Conservation (phyloP, 225 moss, liverwort and hornwort species). For the Marchantia paleacea region DNA sequence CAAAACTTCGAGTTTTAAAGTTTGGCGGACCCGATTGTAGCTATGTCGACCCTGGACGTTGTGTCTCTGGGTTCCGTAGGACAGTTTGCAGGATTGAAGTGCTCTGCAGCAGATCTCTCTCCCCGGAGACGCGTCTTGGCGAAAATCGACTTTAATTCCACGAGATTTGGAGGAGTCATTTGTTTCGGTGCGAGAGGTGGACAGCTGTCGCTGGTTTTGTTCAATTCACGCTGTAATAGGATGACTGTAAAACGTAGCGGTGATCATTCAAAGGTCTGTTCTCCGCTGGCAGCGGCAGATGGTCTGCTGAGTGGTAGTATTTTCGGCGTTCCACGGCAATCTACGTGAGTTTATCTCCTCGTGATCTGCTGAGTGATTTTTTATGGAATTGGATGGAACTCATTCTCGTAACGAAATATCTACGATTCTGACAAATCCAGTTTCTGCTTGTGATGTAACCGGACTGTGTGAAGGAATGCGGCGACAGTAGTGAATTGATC, state of each 20-base stretch:
- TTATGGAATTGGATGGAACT: no score
- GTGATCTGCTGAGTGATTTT: background rate
- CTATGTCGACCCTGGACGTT: conserved; percentile 13
- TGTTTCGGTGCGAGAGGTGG: background rate
- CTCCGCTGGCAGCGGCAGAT: conserved; percentile 11
- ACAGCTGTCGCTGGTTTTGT: background rate
- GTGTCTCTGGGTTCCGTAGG: background rate
- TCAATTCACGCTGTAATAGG: background rate
- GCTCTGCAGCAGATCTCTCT: background rate
- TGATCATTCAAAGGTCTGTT: background rate
- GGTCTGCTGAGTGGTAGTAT: conserved; percentile 7
- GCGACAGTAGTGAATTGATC: no score
- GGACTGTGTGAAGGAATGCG: no score
- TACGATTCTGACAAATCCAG: no score
- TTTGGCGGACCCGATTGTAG: background rate
- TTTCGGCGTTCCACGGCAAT: conserved; percentile 2
- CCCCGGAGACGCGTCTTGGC: background rate
- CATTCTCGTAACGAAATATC: no score
- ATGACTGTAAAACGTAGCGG: background rate
- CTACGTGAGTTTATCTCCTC: background rate
- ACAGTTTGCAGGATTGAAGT: background rate
- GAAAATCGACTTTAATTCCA: no score
- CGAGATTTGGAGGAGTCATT: background rate
- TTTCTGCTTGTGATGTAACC: no score
- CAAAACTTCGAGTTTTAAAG: background rate